Base-by-base conservation (phyloP, 352 stramenopile genomes). In the Globisporangium paddicum region DNA sequence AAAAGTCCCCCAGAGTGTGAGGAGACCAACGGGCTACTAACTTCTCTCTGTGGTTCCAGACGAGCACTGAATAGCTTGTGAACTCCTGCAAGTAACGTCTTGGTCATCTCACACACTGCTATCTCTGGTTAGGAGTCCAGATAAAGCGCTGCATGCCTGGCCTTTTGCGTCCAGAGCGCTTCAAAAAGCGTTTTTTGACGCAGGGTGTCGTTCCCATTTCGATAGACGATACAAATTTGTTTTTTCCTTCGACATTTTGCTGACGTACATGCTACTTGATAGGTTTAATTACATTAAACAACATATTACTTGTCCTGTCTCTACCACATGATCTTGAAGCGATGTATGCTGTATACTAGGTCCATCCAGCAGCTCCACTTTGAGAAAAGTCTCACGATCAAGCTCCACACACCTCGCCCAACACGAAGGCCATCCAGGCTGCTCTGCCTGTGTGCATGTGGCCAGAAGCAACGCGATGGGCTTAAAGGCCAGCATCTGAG, bases 251-350 rank as follows among this genome's bases (percentile, higher is more conserved):
- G n/a, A 47, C n/a, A 26, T 47, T 47, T 47, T 47, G 7, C 49
- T 44, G 30, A 44, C 32, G 19, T 34, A 55, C 13, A 55, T 55
- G 32, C 49, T 21, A 6, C 34, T 45, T 32, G 2, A 4, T 28
- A 55, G 32, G 32, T 23, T 34, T 34, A 11, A 2, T 34, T 23
- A 18, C 19, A 32, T 21, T 16, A 3, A 1, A 1, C 4, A 21
- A 16, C 0, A 1, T 30, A 30, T 45, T 1, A 5, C 0, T 2
- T 38, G 26, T 11, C 35, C 18, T 4, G 46, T 52, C 46, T 52
- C 46, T 52, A 30, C 16, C 46, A 52, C 46, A 3, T 19, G 26
- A 52, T 38, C 46, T 52, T 52, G 46, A 52, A 38, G 26, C 26
- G 18, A 5, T 5, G 13, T 45, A 55, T 55, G 32, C 49, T 19